Conservation (phyloP, 2,329 filamentous ascomycete species). For the Pestalotiopsis sp. region DNA sequence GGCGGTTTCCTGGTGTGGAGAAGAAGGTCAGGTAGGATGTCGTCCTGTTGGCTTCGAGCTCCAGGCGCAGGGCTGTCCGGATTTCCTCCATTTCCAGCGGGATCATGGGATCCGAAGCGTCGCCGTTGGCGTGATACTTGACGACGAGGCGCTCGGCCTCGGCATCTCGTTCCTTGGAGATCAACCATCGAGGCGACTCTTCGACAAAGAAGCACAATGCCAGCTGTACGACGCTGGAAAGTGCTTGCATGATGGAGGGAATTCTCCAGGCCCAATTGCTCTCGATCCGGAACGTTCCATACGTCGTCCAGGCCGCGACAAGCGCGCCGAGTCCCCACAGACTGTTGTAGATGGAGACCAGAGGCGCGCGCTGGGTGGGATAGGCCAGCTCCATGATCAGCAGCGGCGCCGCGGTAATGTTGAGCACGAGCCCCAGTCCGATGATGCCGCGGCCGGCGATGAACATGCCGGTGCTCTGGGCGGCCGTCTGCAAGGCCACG, state of each 20-base stretch:
- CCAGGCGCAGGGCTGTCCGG: constrained; percentile 42
- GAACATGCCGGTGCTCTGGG: constrained; percentile 23
- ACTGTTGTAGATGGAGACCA: constrained; percentile 20
- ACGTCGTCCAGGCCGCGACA: constrained; percentile 22
- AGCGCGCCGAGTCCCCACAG: constrained; percentile 7
- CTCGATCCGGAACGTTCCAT: constrained; percentile 20
- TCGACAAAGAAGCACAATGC: constrained; percentile 16
- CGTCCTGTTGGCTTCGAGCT: constrained; percentile 24
- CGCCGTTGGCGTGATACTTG: constrained; percentile 40
- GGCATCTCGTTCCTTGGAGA: constrained; percentile 33
- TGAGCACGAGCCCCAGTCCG: constrained; percentile 26
- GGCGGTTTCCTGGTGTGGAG: constrained; percentile 20
- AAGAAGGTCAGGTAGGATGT: constrained; percentile 24
- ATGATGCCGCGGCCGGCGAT: constrained; percentile 28
- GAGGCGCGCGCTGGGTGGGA: constrained; percentile 26
- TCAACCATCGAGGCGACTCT: constrained; percentile 34
- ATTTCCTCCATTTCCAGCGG: constrained; percentile 45
- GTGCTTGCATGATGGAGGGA: constrained; percentile 47
- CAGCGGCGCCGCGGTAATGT: constrained; percentile 27
- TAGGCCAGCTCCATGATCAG: constrained; percentile 32
- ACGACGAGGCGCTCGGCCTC: constrained; percentile 35
- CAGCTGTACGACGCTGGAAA: constrained; percentile 35
- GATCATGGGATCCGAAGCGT: constrained; percentile 40
- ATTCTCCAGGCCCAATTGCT: constrained; percentile 40
- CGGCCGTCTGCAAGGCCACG: constrained; percentile 28